Evolutionary conservation across 768 basidiomycete species (phyloP).

Genomic region (Termitomyces sp.): DNA sequence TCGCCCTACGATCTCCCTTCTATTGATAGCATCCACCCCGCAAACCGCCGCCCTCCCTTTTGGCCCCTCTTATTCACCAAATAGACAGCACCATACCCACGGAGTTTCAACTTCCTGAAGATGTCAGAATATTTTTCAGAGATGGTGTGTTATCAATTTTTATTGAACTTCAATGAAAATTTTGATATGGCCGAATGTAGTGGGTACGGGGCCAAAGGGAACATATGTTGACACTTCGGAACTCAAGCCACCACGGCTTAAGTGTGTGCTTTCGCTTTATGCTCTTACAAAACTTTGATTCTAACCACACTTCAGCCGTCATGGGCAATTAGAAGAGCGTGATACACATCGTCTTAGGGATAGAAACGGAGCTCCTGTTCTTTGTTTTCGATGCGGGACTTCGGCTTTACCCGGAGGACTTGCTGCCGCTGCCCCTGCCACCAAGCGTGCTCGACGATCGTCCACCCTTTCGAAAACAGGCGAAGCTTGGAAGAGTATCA

Average conservation of each 20-base stretch:
- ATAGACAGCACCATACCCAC: conserved; percentile 68
- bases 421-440: conserved; percentile 49
- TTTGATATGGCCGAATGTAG: conserved; percentile 40
- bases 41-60: conserved; percentile 63
- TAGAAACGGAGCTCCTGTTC: conserved; percentile 75
- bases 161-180: conserved; percentile 9
- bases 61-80: conserved; percentile 71
- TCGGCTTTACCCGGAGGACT: conserved; percentile 66
- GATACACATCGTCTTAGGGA: conserved; percentile 88
- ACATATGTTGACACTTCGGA: conserved; percentile 81
- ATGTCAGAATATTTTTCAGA: conserved; percentile 80
- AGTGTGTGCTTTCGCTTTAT: conserved; percentile 52
- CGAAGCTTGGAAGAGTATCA: conserved; percentile 70
- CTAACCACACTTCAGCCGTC: conserved; percentile 50
- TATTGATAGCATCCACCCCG: conserved; percentile 58
- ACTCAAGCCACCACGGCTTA: conserved; percentile 72
- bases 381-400: conserved; percentile 88
- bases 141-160: conserved; percentile 58
- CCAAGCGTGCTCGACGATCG: conserved; percentile 55
- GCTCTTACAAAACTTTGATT: conserved; percentile 1
- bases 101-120: conserved; percentile 86
- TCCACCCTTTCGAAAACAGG: conserved; percentile 36
- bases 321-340: conserved; percentile 87
- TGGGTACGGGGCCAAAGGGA: conserved; percentile 75
- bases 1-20: conserved; percentile 17